These are phyloP conservation scores for Blumeria hordei DNA, from an alignment of 2,329 filamentous ascomycete genomes.

Conservation along the genomic window DNA sequence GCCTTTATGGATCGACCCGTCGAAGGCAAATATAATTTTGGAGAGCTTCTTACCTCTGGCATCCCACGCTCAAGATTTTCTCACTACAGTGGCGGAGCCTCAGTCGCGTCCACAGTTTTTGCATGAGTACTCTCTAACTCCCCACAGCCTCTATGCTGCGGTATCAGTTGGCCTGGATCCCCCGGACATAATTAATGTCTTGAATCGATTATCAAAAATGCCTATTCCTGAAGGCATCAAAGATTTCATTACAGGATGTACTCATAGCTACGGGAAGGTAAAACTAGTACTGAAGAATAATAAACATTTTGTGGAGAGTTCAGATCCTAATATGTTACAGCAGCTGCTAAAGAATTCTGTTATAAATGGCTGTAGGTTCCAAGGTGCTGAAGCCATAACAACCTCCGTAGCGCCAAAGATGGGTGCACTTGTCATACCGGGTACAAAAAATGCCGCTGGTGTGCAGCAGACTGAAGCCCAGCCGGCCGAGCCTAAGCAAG, in stretches of 20 bases:
- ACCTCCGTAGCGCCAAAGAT: conserved; percentile 68
- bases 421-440: conserved; percentile 71
- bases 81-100: conserved; percentile 89
- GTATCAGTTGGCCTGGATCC: conserved; percentile 84
- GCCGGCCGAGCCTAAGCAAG: conserved; percentile 19
- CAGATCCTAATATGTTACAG: conserved; percentile 67
- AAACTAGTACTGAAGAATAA: conserved; percentile 89
- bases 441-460: conserved; percentile 79
- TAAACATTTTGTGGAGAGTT: conserved; percentile 80
- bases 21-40: conserved; percentile 66
- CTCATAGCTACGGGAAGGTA: conserved; percentile 81
- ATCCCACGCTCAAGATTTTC: conserved; percentile 70
- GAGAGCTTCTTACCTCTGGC: conserved; percentile 86
- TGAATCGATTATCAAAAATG: conserved; percentile 77
- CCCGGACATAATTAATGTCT: conserved; percentile 67
- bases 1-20: conserved; percentile 81
- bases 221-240: conserved; percentile 60
- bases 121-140: conserved; percentile 81
- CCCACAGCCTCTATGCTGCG: conserved; percentile 83
- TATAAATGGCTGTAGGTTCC: conserved; percentile 57
- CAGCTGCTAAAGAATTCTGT: conserved; percentile 63
- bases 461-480: conserved; percentile 44
- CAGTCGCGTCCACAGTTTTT: conserved; percentile 72
- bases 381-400: conserved; percentile 44
- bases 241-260: conserved; percentile 51